These are phyloP conservation scores for Mychonastes homosphaera DNA, from an alignment of 139 green algal species.

Conservation along the genomic window DNA sequence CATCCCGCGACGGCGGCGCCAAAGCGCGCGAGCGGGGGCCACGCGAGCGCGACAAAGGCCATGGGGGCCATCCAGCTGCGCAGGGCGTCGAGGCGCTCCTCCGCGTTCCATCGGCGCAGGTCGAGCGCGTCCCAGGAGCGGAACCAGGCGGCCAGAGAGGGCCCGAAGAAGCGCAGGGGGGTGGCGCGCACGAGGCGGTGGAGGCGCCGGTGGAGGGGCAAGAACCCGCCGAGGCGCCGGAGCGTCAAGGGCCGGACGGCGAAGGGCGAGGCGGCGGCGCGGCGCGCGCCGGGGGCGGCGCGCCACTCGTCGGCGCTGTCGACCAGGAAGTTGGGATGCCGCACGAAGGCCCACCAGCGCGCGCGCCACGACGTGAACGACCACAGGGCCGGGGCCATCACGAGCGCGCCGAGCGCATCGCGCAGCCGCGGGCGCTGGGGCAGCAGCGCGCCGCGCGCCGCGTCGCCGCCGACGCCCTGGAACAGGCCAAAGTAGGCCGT, in stretches of 20 bases:
- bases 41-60: constrained; percentile 21
- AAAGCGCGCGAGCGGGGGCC: constrained; percentile 21
- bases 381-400: constrained; percentile 40
- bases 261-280: background rate
- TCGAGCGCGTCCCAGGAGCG: constrained; percentile 24
- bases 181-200: constrained; percentile 13
- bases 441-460: constrained; percentile 23
- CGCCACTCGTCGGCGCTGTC: constrained; percentile 31
- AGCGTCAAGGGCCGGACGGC: constrained; percentile 2
- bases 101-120: constrained; percentile 21
- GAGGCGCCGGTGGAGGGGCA: background rate
- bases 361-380: constrained; percentile 22
- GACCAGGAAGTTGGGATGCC: constrained; percentile 22
- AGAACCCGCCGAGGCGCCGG: constrained; percentile 1
- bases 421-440: constrained; percentile 14
- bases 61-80: constrained; percentile 22
- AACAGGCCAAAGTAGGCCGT: constrained; percentile 46
- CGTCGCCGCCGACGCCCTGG: constrained; percentile 37
- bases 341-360: background rate
- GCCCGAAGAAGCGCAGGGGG: constrained; percentile 31
- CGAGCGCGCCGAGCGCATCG: constrained; percentile 21
- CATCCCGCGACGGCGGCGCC: too few relatives aligned
- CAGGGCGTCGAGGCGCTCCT: constrained; percentile 11
- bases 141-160: constrained; percentile 24
- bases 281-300: constrained; percentile 15